Percentiles rank a stretch among this genome's conserved stretches.
Conservation (phyloP, 208 protist genomes). For the Leptomonas pyrrhocoris region DNA sequence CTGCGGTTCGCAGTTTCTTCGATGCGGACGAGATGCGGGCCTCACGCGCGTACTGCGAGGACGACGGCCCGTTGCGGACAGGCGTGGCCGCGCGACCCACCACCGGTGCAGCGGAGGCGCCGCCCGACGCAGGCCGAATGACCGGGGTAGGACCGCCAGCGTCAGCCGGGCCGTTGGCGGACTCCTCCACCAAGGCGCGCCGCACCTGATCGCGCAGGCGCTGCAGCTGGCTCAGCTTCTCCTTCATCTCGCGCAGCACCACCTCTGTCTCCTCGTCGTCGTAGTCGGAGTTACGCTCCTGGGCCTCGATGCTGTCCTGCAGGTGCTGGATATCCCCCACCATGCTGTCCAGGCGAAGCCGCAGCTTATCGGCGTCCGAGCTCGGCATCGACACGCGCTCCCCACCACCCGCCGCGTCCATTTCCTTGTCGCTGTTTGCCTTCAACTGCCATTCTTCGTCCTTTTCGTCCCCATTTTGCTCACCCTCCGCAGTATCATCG, state of each 20-base stretch:
- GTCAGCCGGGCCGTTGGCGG: constrained; percentile 11
- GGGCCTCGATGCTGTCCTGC: constrained; percentile 65
- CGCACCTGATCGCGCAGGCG: constrained; percentile 81
- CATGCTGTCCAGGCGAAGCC: constrained; percentile 69
- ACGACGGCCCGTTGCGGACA: constrained; percentile 1
- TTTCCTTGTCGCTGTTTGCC: not conserved
- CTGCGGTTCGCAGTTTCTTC: constrained; percentile 28
- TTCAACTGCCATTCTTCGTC: constrained; percentile 9
- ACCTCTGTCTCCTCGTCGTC: constrained; percentile 72
- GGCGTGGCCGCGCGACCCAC: constrained; percentile 2
- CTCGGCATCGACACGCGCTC: not conserved
- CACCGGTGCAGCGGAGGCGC: constrained; percentile 6
- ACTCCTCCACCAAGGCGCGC: constrained; percentile 43
- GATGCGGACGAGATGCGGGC: constrained; percentile 18
- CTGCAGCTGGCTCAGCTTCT: constrained; percentile 82
- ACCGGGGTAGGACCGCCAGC: constrained; percentile 14
- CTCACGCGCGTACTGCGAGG: not conserved
- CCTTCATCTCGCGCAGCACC: constrained; percentile 74
- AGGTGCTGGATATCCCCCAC: constrained; percentile 79
- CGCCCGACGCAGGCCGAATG: constrained; percentile 11
- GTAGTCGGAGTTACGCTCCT: constrained; percentile 53
- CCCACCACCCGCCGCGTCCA: not conserved
- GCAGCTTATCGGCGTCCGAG: constrained; percentile 61
- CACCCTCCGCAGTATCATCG: constrained; percentile 3
- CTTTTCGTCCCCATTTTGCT: not conserved